Conservation (phyloP, 495 filamentous ascomycete species). For the Xylaria grammica region DNA sequence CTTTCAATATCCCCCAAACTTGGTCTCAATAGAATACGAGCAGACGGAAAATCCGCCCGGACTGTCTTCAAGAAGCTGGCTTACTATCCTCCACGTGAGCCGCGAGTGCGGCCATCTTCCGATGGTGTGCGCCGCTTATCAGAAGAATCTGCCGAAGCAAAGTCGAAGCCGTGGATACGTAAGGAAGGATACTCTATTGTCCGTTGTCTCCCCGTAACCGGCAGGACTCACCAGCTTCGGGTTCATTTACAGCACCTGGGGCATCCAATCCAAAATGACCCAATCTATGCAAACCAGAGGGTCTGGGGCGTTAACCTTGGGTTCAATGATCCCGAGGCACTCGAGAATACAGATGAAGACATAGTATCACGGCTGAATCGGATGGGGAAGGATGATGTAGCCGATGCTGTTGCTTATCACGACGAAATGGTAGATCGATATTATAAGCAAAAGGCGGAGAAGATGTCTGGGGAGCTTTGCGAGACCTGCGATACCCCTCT, state of each 20-base stretch:
- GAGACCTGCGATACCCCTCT: constrained; percentile 82
- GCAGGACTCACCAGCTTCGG: constrained; percentile 91
- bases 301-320: constrained; percentile 87
- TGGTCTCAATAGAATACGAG: constrained; percentile 89
- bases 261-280: constrained; percentile 94
- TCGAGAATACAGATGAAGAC: constrained; percentile 78
- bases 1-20: constrained; percentile 94
- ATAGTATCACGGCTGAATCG: constrained; percentile 80
- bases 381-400: constrained; percentile 94
- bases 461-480: constrained; percentile 84
- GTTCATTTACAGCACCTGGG: constrained; percentile 95
- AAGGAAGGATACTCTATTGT: constrained; percentile 88
- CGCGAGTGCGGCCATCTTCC: constrained; percentile 25
- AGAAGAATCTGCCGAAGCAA: constrained; percentile 28
- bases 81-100: constrained; percentile 72
- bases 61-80: constrained; percentile 90
- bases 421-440: constrained; percentile 89
- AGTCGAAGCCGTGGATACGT: constrained; percentile 36
- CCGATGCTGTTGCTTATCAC: constrained; percentile 90
- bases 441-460: constrained; percentile 84
- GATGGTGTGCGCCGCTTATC: constrained; percentile 19
- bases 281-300: constrained; percentile 91
- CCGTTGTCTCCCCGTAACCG: constrained; percentile 89
- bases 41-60: constrained; percentile 85
- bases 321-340: constrained; percentile 65